Percentiles rank a stretch among this genome's conserved stretches.
These are phyloP conservation scores for Dalbergia cultrata DNA, from an alignment of 306 rosid genomes.

Conservation along the genomic window DNA sequence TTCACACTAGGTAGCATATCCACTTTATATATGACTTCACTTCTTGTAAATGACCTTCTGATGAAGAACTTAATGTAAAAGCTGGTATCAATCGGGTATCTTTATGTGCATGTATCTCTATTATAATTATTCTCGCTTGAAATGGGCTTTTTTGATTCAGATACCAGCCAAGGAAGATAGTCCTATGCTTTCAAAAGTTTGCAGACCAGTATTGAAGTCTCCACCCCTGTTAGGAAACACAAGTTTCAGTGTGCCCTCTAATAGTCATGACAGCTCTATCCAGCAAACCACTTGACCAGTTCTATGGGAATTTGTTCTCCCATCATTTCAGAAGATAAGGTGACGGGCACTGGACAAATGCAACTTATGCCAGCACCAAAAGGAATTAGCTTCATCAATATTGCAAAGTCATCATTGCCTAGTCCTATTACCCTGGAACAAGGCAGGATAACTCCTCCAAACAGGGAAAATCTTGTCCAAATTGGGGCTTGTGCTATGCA, in stretches of 20 bases:
- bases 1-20: conserved; percentile 79
- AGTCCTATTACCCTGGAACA: conserved; percentile 47
- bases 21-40: conserved; percentile 7
- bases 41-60: too few relatives aligned
- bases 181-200: conserved; percentile 47
- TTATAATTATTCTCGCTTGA: conserved; percentile 11
- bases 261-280: conserved; percentile 36
- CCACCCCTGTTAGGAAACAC: conserved; percentile 43
- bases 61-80: too few relatives aligned
- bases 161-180: conserved; percentile 56
- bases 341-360: conserved; percentile 41
- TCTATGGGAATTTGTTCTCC: conserved; percentile 45
- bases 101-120: conserved; percentile 15
- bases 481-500: conserved; percentile 37
- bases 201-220: conserved; percentile 55
- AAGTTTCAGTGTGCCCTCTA: conserved; percentile 50
- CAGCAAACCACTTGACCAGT: conserved; percentile 43
- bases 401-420: conserved; percentile 48
- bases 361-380: conserved; percentile 51
- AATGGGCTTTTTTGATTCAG: conserved; percentile 53
- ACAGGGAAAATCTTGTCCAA: conserved; percentile 47
- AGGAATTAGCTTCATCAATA: conserved; percentile 67
- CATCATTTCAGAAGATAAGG: conserved; percentile 44
- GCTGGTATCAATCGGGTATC: background rate
- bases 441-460: conserved; percentile 42